These are phyloP conservation scores for Syzygium malaccense DNA, from an alignment of 441 rosid species.

Conservation along the genomic window DNA sequence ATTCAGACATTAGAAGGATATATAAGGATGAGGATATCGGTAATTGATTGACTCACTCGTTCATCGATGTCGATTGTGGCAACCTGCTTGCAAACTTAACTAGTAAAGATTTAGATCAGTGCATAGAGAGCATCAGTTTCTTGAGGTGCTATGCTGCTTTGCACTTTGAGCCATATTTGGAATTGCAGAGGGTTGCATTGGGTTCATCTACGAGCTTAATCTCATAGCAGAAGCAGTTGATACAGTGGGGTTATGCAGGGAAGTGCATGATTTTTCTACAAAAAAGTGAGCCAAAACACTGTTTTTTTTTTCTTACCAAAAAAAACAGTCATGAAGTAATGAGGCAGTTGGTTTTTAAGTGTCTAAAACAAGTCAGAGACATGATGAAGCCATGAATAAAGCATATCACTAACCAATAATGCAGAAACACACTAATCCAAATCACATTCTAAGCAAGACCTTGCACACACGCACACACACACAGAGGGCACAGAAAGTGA, in stretches of 20 bases:
- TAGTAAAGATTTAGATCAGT: not conserved
- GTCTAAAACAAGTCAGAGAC: not conserved
- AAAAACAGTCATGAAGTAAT: not conserved
- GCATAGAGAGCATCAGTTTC: not conserved
- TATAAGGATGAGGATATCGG: not conserved
- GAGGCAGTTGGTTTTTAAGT: not conserved
- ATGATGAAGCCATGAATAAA: not conserved
- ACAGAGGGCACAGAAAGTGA: not conserved
- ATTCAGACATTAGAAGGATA: not conserved
- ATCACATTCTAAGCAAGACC: not conserved
- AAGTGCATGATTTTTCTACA: not conserved
- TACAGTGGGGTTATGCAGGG: not conserved
- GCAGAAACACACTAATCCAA: not conserved
- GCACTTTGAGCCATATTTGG: not conserved
- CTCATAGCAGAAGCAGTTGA: not conserved
- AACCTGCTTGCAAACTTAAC: not conserved
- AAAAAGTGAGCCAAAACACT: not conserved
- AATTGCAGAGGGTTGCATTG: not conserved
- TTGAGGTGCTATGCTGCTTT: not conserved
- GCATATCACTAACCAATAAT: not conserved
- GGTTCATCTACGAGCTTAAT: not conserved
- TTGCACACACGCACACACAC: too few relatives aligned
- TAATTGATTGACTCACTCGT: not conserved
- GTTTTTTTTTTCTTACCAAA: too few relatives aligned
- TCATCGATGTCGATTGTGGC: not conserved